A percentile compares a stretch with the other conserved stretches of the same genome.
Evolutionary conservation across 2,329 filamentous ascomycete species (phyloP).

Genomic region (Arthroderma sp.): DNA sequence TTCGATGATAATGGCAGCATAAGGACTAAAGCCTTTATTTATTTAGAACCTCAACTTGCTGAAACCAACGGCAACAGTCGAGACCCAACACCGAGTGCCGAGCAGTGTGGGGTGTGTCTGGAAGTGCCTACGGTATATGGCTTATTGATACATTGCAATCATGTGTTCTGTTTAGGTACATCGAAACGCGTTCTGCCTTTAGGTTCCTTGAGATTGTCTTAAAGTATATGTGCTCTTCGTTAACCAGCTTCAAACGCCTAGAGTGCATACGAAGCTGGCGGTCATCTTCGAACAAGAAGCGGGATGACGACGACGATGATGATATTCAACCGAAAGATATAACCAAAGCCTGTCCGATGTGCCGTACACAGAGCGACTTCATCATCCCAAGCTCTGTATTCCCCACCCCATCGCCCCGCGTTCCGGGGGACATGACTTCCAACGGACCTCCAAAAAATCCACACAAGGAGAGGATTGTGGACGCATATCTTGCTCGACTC

Average conservation of each 20-base stretch:
- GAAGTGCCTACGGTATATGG: conserved; percentile 17
- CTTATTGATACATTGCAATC: conserved; percentile 17
- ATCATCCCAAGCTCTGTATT: conserved; percentile 18
- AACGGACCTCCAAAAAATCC: conserved; percentile 7
- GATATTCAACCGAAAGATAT: conserved; percentile 6
- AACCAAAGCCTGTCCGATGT: conserved; percentile 18
- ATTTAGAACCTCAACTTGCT: background rate
- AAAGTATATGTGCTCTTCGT: background rate
- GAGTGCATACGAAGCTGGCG: conserved; percentile 19
- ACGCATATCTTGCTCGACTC: conserved; percentile 14
- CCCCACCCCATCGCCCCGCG: conserved; percentile 10
- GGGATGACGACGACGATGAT: conserved; percentile 8
- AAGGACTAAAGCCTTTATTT: background rate
- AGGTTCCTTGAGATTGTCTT: background rate
- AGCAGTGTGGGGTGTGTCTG: conserved; percentile 17
- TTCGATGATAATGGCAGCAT: no score
- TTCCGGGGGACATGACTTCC: background rate
- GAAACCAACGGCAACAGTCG: no score
- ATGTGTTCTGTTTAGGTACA: conserved; percentile 20
- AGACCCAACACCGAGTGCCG: background rate
- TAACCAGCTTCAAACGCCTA: conserved; percentile 2
- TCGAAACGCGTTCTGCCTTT: background rate
- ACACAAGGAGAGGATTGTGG: conserved; percentile 14
- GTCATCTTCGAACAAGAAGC: conserved; percentile 11
- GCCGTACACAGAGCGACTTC: conserved; percentile 16